These are phyloP conservation scores for Plasmodium vivax DNA, from an alignment of 169 alveolate genomes.

Conservation along the genomic window DNA sequence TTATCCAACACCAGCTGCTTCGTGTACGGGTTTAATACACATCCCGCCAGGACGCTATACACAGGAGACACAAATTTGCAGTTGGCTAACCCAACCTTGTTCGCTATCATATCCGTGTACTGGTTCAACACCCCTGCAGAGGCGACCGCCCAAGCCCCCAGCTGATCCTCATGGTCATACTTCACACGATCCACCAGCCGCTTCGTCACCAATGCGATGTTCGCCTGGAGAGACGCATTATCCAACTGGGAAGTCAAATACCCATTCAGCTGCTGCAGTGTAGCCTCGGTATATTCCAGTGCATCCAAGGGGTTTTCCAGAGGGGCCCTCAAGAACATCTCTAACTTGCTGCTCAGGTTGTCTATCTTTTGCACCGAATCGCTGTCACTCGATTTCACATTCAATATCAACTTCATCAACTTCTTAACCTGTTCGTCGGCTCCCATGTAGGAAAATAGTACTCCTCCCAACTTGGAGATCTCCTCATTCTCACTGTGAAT, in stretches of 20 bases:
- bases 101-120: conserved; percentile 81
- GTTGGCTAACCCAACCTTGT: conserved; percentile 84
- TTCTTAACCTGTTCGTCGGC: conserved; percentile 93
- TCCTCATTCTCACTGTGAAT: conserved; percentile 88
- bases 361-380: conserved; percentile 89
- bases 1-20: conserved; percentile 79
- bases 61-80: conserved; percentile 83
- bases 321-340: conserved; percentile 90
- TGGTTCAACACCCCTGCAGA: conserved; percentile 88
- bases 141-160: conserved; percentile 94
- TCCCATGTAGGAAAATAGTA: conserved; percentile 89
- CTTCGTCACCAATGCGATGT: conserved; percentile 80
- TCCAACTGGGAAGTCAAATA: conserved; percentile 80
- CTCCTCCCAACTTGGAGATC: conserved; percentile 88
- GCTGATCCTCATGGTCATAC: conserved; percentile 90
- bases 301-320: conserved; percentile 92
- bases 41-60: conserved; percentile 86
- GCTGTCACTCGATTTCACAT: conserved; percentile 82
- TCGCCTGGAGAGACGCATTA: conserved; percentile 83
- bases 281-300: conserved; percentile 90
- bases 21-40: conserved; percentile 86
- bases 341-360: conserved; percentile 86
- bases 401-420: conserved; percentile 88
- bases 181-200: conserved; percentile 83
- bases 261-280: conserved; percentile 86